Conservation (phyloP, 2,329 filamentous ascomycete genomes). For the Penicillium glabrum region DNA sequence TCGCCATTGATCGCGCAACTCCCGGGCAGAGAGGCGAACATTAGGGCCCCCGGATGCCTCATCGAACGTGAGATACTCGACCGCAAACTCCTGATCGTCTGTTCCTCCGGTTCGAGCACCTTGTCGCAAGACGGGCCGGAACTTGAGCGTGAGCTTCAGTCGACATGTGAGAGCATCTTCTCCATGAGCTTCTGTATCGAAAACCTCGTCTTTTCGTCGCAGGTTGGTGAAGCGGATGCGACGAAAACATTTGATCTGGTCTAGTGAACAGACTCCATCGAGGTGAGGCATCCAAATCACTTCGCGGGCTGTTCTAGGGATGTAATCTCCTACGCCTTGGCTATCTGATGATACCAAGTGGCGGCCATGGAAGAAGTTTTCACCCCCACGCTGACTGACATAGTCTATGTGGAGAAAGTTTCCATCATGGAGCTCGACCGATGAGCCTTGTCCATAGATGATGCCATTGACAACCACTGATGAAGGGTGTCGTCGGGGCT, state of each 20-base stretch:
- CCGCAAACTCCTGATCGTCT: slow-evolving; percentile 2
- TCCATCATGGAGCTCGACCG: slow-evolving; percentile 38
- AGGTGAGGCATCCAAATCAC: slow-evolving; percentile 46
- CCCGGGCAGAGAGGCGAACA: slow-evolving; percentile 5
- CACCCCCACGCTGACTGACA: slow-evolving; percentile 31
- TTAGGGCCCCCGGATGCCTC: slow-evolving; percentile 29
- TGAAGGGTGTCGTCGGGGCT: not conserved
- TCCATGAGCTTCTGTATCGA: not conserved
- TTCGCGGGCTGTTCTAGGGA: slow-evolving; percentile 43
- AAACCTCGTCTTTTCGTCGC: not conserved
- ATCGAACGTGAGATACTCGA: slow-evolving; percentile 30
- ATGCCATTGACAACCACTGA: slow-evolving; percentile 7
- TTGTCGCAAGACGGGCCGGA: not conserved
- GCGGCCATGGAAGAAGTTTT: slow-evolving; percentile 40
- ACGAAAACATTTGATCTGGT: slow-evolving; percentile 42
- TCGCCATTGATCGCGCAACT: slow-evolving; percentile 35
- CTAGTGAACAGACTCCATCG: slow-evolving; percentile 41
- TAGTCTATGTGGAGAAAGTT: slow-evolving; percentile 43
- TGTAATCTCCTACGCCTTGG: not conserved
- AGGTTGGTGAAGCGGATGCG: slow-evolving; percentile 58
- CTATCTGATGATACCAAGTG: slow-evolving; percentile 21
- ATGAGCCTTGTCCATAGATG: slow-evolving; percentile 19
- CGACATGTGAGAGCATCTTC: slow-evolving; percentile 32
- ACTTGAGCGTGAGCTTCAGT: slow-evolving; percentile 25
- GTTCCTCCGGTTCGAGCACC: not conserved